Percentiles rank a stretch among this genome's conserved stretches.
Evolutionary conservation across 768 basidiomycete genomes (phyloP).

Genomic region (Lactarius pseudohatsudake): DNA sequence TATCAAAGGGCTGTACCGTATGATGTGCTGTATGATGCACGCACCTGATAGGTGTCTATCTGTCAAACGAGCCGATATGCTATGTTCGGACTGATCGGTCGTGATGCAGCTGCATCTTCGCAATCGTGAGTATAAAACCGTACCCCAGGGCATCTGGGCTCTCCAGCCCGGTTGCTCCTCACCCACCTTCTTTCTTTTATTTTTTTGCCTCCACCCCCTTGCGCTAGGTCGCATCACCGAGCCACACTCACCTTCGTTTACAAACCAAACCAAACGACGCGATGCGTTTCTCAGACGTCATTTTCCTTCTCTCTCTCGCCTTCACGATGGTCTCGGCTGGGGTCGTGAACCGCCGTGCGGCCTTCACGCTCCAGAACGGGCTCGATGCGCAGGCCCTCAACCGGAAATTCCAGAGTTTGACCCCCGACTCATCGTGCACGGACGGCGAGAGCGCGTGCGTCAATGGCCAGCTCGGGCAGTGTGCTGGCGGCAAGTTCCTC

Average conservation of each 20-base stretch:
- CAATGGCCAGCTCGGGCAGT: conserved; percentile 28
- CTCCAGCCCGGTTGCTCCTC: conserved; percentile 13
- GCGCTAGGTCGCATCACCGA: conserved; percentile 23
- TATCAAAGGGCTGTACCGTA: neutral
- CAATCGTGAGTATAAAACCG: neutral
- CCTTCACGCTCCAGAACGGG: conserved; percentile 30
- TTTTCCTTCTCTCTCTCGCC: conserved; percentile 7
- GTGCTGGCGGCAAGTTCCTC: conserved; percentile 29
- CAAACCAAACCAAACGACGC: neutral
- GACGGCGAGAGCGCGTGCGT: conserved; percentile 35
- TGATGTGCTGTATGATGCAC: neutral
- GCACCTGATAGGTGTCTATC: neutral
- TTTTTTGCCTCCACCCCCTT: neutral
- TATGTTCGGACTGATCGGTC: too few relatives aligned
- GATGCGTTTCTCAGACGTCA: conserved; percentile 21
- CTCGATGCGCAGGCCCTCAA: conserved; percentile 33
- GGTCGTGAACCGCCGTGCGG: conserved; percentile 25
- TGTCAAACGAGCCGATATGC: neutral
- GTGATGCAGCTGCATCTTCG: neutral
- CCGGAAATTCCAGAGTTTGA: conserved; percentile 27
- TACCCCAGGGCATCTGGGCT: too few relatives aligned
- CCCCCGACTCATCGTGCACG: conserved; percentile 36
- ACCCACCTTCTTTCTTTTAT: neutral
- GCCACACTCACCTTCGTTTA: neutral
- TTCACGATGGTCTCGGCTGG: conserved; percentile 19